phyloP scores from a whole-genome alignment of 345 rosid species.

The Arabis alpina region DNA sequence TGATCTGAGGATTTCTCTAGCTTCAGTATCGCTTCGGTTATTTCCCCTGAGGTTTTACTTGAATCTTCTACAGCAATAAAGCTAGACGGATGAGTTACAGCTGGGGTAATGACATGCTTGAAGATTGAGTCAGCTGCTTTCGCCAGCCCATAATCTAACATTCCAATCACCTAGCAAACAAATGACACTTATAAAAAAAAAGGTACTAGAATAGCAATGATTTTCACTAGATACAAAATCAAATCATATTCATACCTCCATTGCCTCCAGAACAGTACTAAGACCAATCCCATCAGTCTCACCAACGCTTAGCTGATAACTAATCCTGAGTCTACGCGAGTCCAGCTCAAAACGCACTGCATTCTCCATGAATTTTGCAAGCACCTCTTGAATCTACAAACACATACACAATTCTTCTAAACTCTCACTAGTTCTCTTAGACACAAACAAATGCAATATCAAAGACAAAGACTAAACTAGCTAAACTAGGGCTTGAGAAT shows the following conservation, averaged over 20 bases:
- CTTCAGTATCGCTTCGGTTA: conserved; percentile 58
- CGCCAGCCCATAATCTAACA: conserved; percentile 86
- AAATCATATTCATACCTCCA: conserved; percentile 69
- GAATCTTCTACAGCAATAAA: conserved; percentile 58
- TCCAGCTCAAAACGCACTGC: conserved; percentile 77
- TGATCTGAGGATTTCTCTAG: conserved; percentile 50
- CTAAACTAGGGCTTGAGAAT: too few species aligned
- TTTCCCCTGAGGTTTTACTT: conserved; percentile 50
- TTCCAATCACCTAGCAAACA: conserved; percentile 69
- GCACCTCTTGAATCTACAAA: conserved; percentile 94
- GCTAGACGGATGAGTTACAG: conserved; percentile 63
- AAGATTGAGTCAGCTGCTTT: conserved; percentile 87
- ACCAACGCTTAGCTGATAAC: conserved; percentile 51
- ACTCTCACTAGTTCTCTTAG: conserved; percentile 23
- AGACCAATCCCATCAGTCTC: conserved; percentile 62
- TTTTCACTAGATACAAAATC: not conserved
- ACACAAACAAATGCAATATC: not conserved
- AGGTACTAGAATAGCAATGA: not conserved
- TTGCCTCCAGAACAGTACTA: conserved; percentile 66
- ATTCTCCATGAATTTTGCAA: conserved; percentile 65
- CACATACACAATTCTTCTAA: conserved; percentile 60
- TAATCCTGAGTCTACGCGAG: conserved; percentile 55
- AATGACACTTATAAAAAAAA: not conserved
- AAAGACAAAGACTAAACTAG: not conserved
- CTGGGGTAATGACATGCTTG: conserved; percentile 77